phyloP scores from a whole-genome alignment of 352 stramenopile species.

The Phytopythium ostracodes region DNA sequence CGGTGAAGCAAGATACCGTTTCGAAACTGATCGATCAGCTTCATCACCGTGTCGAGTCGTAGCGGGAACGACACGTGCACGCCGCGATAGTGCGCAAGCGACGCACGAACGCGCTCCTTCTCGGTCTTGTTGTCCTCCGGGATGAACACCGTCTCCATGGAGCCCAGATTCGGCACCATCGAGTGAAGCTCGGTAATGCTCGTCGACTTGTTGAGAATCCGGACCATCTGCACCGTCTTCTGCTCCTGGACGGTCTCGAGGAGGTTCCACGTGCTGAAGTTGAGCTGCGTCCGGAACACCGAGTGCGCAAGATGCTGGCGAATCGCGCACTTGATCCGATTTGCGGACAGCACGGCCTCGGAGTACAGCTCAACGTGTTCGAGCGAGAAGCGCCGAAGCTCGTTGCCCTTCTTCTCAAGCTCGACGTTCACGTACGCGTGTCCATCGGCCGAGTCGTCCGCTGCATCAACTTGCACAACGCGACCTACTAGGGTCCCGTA shows the following conservation, averaged over 20 bases:
- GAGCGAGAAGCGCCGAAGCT: conserved; percentile 46
- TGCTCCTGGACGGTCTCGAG: conserved; percentile 81
- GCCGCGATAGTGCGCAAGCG: conserved; percentile 65
- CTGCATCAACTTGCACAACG: conserved; percentile 60
- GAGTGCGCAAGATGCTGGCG: conserved; percentile 62
- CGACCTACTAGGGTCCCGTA: conserved; percentile 64
- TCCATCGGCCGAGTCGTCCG: conserved; percentile 50
- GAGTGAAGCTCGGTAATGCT: conserved; percentile 79
- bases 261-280: conserved; percentile 85
- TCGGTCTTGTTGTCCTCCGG: conserved; percentile 42
- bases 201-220: conserved; percentile 82
- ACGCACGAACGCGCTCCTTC: conserved; percentile 55
- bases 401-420: conserved; percentile 42
- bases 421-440: conserved; percentile 59
- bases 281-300: conserved; percentile 78
- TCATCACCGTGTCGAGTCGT: conserved; percentile 73
- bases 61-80: conserved; percentile 71
- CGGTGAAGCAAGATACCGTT: conserved; percentile 79
- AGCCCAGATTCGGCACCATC: conserved; percentile 66
- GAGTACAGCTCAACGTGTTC: conserved; percentile 79
- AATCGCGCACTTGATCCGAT: conserved; percentile 80
- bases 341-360: conserved; percentile 68
- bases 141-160: conserved; percentile 58
- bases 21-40: conserved; percentile 80
- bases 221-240: conserved; percentile 78